Percentiles rank a stretch among this genome's conserved stretches.
These are phyloP conservation scores for Stemphylium vesicarium DNA, from an alignment of 2,329 filamentous ascomycete genomes.

Conservation along the genomic window DNA sequence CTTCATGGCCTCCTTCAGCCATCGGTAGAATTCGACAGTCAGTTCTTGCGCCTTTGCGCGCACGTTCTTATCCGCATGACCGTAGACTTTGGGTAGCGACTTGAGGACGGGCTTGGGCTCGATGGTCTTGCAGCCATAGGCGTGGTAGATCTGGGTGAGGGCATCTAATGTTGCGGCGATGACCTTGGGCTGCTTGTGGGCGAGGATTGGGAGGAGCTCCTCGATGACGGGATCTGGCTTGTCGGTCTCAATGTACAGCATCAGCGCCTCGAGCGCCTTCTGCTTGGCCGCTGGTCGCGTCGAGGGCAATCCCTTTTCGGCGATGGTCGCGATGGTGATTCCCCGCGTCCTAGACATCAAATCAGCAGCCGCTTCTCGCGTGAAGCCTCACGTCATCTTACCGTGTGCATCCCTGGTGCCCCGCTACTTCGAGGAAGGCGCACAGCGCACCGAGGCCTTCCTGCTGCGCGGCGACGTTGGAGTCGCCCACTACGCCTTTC, in stretches of 20 bases:
- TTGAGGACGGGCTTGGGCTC: slow-evolving; percentile 94
- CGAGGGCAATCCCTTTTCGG: slow-evolving; percentile 89
- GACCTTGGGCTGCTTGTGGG: slow-evolving; percentile 91
- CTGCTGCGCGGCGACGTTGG: slow-evolving; percentile 95
- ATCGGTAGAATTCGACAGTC: slow-evolving; percentile 93
- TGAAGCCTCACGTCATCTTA: slow-evolving; percentile 41
- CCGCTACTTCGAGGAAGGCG: slow-evolving; percentile 90
- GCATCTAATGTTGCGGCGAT: slow-evolving; percentile 77
- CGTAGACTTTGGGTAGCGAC: slow-evolving; percentile 85
- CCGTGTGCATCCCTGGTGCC: slow-evolving; percentile 76
- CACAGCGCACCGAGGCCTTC: slow-evolving; percentile 88
- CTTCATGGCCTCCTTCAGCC: slow-evolving; percentile 97
- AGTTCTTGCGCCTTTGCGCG: slow-evolving; percentile 91
- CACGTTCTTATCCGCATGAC: slow-evolving; percentile 97
- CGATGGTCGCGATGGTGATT: slow-evolving; percentile 76
- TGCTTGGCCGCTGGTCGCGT: slow-evolving; percentile 89
- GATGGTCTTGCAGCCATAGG: slow-evolving; percentile 91
- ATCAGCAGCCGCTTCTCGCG: slow-evolving; percentile 3
- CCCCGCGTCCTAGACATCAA: slow-evolving; percentile 67
- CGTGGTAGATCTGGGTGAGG: slow-evolving; percentile 85
- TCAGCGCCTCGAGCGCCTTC: slow-evolving; percentile 81
- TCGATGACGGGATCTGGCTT: slow-evolving; percentile 85
- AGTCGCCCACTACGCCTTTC: slow-evolving; percentile 92
- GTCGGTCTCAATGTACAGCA: slow-evolving; percentile 91
- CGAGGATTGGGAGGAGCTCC: slow-evolving; percentile 81